These are phyloP conservation scores for Fomes fomentarius DNA, from an alignment of 1,284 basidiomycete species.

Conservation along the genomic window DNA sequence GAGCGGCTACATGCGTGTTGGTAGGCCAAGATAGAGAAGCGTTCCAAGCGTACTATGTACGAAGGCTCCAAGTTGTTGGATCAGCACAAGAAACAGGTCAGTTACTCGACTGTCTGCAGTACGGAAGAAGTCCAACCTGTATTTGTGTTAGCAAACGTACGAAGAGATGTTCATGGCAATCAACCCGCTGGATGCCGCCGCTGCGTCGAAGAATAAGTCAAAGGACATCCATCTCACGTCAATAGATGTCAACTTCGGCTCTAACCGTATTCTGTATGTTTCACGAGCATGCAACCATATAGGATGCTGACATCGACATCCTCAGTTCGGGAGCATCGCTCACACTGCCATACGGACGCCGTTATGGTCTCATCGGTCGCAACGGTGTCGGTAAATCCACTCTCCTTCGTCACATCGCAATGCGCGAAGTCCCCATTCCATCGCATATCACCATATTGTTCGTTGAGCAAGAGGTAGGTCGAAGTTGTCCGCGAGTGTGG, in stretches of 20 bases:
- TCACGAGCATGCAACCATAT: slow-evolving; percentile 13
- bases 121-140: background rate
- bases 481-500: background rate
- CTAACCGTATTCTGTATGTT: slow-evolving; percentile 89
- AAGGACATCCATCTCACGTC: slow-evolving; percentile 96
- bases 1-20: background rate
- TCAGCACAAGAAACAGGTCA: slow-evolving; percentile 86
- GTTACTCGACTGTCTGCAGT: slow-evolving; percentile 15
- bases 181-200: slow-evolving; percentile 89
- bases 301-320: background rate
- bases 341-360: slow-evolving; percentile 87
- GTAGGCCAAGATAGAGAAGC: slow-evolving; percentile 96
- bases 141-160: slow-evolving; percentile 76
- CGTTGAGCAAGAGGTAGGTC: slow-evolving; percentile 92
- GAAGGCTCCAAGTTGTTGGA: slow-evolving; percentile 96
- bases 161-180: slow-evolving; percentile 99
- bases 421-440: slow-evolving; percentile 94
- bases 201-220: slow-evolving; percentile 87
- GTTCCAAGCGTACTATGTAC: slow-evolving; percentile 80
- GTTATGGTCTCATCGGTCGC: slow-evolving; percentile 86
- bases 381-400: slow-evolving; percentile 99
- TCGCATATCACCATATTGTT: slow-evolving; percentile 96
- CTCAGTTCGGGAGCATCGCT: slow-evolving; percentile 79
- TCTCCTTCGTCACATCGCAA: slow-evolving; percentile 92
- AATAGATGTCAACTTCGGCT: slow-evolving; percentile 95